phyloP scores from a whole-genome alignment of 768 basidiomycete species.

The Lentinus tigrinus region DNA sequence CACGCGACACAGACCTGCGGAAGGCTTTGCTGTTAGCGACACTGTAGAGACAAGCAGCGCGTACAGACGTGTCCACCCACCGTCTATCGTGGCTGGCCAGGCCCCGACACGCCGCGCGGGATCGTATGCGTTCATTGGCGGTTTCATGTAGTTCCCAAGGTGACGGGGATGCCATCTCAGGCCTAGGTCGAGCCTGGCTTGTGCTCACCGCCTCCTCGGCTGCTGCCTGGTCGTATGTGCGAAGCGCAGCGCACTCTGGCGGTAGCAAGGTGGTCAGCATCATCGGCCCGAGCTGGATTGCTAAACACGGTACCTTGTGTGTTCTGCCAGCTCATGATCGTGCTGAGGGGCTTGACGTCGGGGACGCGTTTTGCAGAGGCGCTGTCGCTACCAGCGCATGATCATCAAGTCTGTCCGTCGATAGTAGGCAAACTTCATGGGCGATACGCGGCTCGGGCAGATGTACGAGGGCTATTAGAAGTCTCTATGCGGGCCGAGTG shows the following conservation, averaged over 20 bases:
- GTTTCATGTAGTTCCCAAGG: neutral
- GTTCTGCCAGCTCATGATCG: no score
- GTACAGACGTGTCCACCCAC: neutral
- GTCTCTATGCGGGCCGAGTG: no score
- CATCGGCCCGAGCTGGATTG: no score
- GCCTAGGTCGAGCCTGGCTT: neutral
- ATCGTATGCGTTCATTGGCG: neutral
- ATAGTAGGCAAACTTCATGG: no score
- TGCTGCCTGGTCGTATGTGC: neutral
- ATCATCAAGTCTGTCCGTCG: no score
- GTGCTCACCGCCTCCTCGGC: neutral
- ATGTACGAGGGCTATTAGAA: no score
- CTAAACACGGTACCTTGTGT: no score
- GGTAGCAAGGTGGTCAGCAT: neutral
- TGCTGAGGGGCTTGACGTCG: no score
- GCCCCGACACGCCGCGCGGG: neutral
- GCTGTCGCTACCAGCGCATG: no score
- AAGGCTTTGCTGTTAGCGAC: constrained; percentile 1
- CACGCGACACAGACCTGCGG: no score
- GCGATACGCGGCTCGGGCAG: no score
- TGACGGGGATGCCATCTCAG: neutral
- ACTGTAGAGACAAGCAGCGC: neutral
- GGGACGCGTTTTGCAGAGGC: no score
- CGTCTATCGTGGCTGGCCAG: neutral
- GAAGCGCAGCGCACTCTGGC: neutral